Base-by-base conservation (phyloP, 306 rosid species). In the Pyrus bretschneideri region DNA sequence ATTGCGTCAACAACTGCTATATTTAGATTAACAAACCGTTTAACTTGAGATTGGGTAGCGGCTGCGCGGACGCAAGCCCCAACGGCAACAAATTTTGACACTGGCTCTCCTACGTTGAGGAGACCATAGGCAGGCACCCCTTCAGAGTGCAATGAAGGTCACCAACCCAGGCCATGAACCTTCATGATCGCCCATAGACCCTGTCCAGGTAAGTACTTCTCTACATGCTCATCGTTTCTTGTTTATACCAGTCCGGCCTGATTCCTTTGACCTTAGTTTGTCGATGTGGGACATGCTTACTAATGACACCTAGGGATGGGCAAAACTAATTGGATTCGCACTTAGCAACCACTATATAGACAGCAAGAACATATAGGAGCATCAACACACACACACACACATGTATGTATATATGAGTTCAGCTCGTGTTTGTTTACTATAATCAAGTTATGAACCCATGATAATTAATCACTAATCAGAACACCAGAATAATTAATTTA, bases 1-100 rank as follows among this genome's bases (percentile, higher is more conserved):
- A 5, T 35, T 35, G 2, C 2, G 7, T 35, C 9, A 38, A 35
- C 9, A 35, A 35, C 40, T 35, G 38, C 1, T 33, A 46, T 0
- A 46, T 13, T 3, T 18, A 15, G 22, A 1, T 0, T 1, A 1
- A 2, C 0, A 2, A 60, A 60, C 44, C 9, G 1, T 18, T 42
- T 18, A 4, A 22, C 4, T 51, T 4, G 1, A 2, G 13, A 38
- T 75, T 71, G 19, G 80, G 62, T 14, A 77, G 84, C 83, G 89
- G 88, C 89, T 69, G 90, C 90, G 83, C 91, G 79, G 63, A 87
- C 89, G 85, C 91, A 84, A 74, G 90, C 87, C 87, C 84, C 89
- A 79, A 10, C 80, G 12, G 14, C 69, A 64, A 89, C 82, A 91
- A 87, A 91, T 87, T 77, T 84, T 83, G 88, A 91, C 81, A 85